Conservation (phyloP, 2,329 filamentous ascomycete genomes). For the Tetracladium maxilliforme region DNA sequence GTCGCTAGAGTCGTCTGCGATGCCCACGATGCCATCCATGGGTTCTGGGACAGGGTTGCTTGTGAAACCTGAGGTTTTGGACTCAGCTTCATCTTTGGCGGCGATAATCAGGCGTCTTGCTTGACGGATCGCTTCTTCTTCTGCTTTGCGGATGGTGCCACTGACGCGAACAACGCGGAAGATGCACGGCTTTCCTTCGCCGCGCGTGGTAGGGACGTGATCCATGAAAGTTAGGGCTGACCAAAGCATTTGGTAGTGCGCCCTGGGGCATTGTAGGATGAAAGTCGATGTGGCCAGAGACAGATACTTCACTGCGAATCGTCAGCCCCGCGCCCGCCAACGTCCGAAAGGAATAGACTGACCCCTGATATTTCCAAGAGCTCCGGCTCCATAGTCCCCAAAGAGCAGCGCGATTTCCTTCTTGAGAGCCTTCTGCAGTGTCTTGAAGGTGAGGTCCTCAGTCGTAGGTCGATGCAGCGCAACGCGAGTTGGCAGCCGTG, state of each 20-base stretch:
- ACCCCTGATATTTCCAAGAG: constrained; percentile 59
- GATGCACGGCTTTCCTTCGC: constrained; percentile 53
- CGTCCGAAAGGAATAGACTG: constrained; percentile 9
- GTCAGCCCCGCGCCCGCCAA: constrained; percentile 1
- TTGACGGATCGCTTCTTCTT: constrained; percentile 75
- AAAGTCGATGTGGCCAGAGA: constrained; percentile 87
- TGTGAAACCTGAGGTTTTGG: no score
- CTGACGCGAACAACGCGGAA: constrained; percentile 78
- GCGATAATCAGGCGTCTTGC: no score
- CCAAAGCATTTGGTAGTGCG: constrained; percentile 81
- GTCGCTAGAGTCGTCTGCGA: constrained; percentile 29
- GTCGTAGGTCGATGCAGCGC: constrained; percentile 68
- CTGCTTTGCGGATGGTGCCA: constrained; percentile 83
- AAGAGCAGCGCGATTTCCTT: constrained; percentile 59
- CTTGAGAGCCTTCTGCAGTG: constrained; percentile 55
- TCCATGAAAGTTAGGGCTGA: constrained; percentile 73
- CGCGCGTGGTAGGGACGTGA: constrained; percentile 42
- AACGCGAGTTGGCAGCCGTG: constrained; percentile 42
- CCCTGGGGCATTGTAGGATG: constrained; percentile 71
- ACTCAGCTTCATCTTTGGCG: constrained; percentile 59
- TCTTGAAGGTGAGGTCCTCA: constrained; percentile 49
- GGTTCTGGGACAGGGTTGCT: constrained; percentile 18
- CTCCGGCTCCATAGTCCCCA: constrained; percentile 78
- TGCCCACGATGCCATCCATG: constrained; percentile 27
- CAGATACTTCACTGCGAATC: constrained; percentile 67